Base-by-base conservation (phyloP, 2,329 filamentous ascomycete genomes). In the Trichophyton verrucosum region DNA sequence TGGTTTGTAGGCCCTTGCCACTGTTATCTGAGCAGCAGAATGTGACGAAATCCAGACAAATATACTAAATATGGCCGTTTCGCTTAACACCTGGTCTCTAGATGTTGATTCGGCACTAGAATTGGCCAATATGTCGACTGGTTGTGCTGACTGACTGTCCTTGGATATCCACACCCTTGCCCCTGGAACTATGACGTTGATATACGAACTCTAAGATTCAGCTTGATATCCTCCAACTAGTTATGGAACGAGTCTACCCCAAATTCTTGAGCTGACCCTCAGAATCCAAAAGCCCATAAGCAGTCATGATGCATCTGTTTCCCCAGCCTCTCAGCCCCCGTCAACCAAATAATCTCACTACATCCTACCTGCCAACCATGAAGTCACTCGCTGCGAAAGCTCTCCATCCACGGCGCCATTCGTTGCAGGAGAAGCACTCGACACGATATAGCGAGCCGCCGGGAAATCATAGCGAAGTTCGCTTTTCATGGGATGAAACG, bases 401-500 rank as follows among this genome's bases (percentile, higher is more conserved):
- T n/a, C 49, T 53, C 22, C 49, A 53, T 53, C 49, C 49, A n/a
- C 49, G 49, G 49, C 49, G 49, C 13, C 49, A 53, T 53, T 53
- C 49, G 24, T 1, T 53, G 27, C 24, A 33, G 11, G 49, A 33
- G 15, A 53, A 53, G 13, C 2, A 6, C 24, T 9, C 22, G 6
- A 8, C 24, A 5, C 49, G 27, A 8, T 53, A 53, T 15, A 53
- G 33, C 11, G 33, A 53, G n/a, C 49, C 24, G n/a, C 9, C 11
- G 5, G n/a, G 4, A 7, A 53, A 6, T 42, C 55, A 30, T 30
- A 59, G 40, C 3, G 57, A 61, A 24, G 46, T 57, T 17, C 57
- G 46, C 9, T 82, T 96, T 60, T 78, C 91, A 47, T 84, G 86
- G 15, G 91, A 97, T 69, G 89, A 95, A 71, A 74, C 75, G 1